Base-by-base conservation (phyloP, 371 early-diverging fungal genomes). In the Mucor lusitanicus region DNA sequence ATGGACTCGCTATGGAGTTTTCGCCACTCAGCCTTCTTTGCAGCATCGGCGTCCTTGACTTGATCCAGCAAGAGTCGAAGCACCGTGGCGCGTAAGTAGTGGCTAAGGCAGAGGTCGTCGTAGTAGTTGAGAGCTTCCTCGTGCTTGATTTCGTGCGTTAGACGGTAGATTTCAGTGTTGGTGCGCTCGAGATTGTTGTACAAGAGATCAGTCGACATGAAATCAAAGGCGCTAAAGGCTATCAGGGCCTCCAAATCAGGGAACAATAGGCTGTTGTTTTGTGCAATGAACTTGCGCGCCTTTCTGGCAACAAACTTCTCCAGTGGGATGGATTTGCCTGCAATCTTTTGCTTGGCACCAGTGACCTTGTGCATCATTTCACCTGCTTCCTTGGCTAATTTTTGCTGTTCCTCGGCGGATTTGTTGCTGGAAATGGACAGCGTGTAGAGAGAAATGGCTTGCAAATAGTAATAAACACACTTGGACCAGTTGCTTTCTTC, bases 251-350 rank as follows among this genome's bases (percentile, higher is more conserved):
- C 94, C 58, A 91, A 72, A 3, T 85, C 91, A 1, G 94, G 92
- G 6, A 90, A 75, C 62, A 89, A 54, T 15, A 94, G 70, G 23
- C 84, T 69, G 44, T 79, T 73, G 23, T 76, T 71, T 65, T 94
- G 94, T 44, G 79, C 63, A 25, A 77, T 48, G 64, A 88, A 93
- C 68, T 91, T 92, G 63, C 87, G 81, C 2, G 90, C 71, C 69
- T 94, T 94, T 40, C 94, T 78, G 6, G 88, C 78, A 2, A 92
- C 87, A 72, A 88, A 93, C 76, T 94, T 94, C 68, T 92, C 93
- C 23, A 93, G 69, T 1, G 94, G 92, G 39, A 94, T 84, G 0
- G 90, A 88, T 74, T 91, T 90, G 37, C 94, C 94, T 25, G 91
- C 94, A 53, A 94, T 87, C 72, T 88, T 91, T 74, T 88, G 87